Conservation (phyloP, 805 yeast species). For the Nakazawaea anatomiae region DNA sequence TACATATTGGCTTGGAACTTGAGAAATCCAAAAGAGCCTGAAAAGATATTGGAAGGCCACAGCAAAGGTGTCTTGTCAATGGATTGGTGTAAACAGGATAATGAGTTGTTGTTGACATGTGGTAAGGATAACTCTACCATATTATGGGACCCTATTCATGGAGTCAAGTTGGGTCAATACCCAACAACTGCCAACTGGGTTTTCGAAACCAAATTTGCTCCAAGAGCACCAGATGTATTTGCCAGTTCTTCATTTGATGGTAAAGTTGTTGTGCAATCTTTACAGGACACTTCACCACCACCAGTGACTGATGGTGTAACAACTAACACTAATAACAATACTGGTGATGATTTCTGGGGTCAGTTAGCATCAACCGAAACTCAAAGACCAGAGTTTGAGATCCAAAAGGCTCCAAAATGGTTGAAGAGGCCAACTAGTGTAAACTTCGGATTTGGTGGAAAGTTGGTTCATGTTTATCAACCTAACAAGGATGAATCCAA, state of each 20-base stretch:
- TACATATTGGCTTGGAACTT: conserved; percentile 88
- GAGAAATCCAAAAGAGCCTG: conserved; percentile 91
- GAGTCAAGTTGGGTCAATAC: conserved; percentile 72
- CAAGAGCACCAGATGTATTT: conserved; percentile 80
- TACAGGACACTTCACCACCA: conserved; percentile 79
- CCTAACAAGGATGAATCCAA: conserved; percentile 31
- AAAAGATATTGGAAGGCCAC: conserved; percentile 69
- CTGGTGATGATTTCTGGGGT: conserved; percentile 84
- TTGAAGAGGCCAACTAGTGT: conserved; percentile 67
- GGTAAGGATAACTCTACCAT: conserved; percentile 87
- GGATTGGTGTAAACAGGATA: conserved; percentile 91
- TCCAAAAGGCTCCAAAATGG: conserved; percentile 88
- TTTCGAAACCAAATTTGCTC: conserved; percentile 84
- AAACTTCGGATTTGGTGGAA: conserved; percentile 92
- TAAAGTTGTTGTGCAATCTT: conserved; percentile 70
- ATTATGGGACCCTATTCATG: conserved; percentile 85
- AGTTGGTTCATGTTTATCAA: conserved; percentile 51
- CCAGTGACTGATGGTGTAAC: conserved; percentile 33
- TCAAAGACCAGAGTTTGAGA: conserved; percentile 65
- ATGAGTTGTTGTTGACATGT: conserved; percentile 72
- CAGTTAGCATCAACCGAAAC: conserved; percentile 61
- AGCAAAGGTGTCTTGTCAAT: conserved; percentile 81
- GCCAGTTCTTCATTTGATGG: conserved; percentile 88
- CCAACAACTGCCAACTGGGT: conserved; percentile 94
- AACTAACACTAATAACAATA: conserved; percentile 28